These are phyloP conservation scores for Phaeodactylum tricornutum DNA, from an alignment of 108 stramenopile species.

Conservation along the genomic window DNA sequence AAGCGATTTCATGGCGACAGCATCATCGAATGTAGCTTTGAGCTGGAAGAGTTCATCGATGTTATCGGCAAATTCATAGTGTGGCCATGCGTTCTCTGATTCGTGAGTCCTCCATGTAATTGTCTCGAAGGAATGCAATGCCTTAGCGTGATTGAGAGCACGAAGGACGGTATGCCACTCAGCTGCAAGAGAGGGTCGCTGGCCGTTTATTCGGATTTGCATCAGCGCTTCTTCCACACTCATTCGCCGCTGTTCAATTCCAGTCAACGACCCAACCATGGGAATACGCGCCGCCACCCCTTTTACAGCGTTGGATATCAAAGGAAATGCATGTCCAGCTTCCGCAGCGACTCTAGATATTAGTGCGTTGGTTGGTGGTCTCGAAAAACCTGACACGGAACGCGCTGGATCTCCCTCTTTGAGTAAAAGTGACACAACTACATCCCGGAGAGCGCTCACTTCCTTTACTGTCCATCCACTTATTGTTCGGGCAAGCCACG, in stretches of 20 bases:
- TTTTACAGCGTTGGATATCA: slow-evolving; percentile 16
- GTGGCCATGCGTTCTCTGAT: slow-evolving; percentile 15
- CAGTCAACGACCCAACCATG: no score
- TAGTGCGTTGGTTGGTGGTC: slow-evolving; percentile 17
- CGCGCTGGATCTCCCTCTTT: no score
- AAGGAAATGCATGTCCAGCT: slow-evolving; percentile 24
- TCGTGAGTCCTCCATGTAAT: background rate
- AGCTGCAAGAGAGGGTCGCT: no score
- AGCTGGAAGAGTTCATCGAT: background rate
- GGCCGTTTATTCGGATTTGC: no score
- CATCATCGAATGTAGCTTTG: background rate
- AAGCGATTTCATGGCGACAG: slow-evolving; percentile 20
- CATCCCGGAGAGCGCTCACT: slow-evolving; percentile 8
- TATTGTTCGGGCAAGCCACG: slow-evolving; percentile 30
- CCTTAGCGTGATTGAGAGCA: background rate
- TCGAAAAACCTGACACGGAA: slow-evolving; percentile 4
- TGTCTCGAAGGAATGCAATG: background rate
- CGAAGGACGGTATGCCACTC: background rate
- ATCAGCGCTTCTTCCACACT: no score
- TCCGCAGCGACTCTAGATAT: slow-evolving; percentile 27
- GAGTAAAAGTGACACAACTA: slow-evolving; percentile 5
- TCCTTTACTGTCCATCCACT: slow-evolving; percentile 16
- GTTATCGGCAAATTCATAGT: slow-evolving; percentile 6
- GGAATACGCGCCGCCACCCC: slow-evolving; percentile 27
- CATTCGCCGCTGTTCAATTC: no score